Conservation (phyloP, 1,139 yeast genomes). For the Debaryomyces subglobosus region DNA sequence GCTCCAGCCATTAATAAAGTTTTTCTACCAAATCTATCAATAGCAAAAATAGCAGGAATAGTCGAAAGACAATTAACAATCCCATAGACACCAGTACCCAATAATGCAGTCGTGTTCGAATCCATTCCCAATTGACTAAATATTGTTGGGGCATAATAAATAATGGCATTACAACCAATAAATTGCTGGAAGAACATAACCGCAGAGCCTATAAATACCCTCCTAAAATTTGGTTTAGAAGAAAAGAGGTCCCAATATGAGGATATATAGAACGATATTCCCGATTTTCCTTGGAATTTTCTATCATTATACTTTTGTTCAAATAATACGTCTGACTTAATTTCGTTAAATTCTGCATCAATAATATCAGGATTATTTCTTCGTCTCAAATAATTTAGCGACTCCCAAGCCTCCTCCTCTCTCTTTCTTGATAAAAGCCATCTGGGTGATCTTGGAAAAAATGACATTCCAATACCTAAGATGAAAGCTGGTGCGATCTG, state of each 20-base stretch:
- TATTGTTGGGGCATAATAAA: slow-evolving; percentile 58
- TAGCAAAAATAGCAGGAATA: slow-evolving; percentile 52
- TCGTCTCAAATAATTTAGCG: slow-evolving; percentile 10
- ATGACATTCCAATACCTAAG: slow-evolving; percentile 3
- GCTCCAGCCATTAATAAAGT: slow-evolving; percentile 17
- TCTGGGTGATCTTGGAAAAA: slow-evolving; percentile 50
- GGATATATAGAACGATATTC: slow-evolving; percentile 1
- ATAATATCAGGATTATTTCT: slow-evolving; percentile 18
- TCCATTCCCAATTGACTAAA: slow-evolving; percentile 21
- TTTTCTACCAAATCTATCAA: slow-evolving; percentile 19
- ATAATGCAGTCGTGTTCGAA: slow-evolving; percentile 22
- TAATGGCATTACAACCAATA: slow-evolving; percentile 72
- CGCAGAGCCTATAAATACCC: slow-evolving; percentile 64
- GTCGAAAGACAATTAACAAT: slow-evolving; percentile 55
- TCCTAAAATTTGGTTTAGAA: slow-evolving; percentile 23
- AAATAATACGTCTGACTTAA: slow-evolving; percentile 23
- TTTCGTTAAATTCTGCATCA: slow-evolving; percentile 23
- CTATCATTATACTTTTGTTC: slow-evolving; percentile 16
- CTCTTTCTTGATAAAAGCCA: slow-evolving; percentile 46
- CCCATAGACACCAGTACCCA: slow-evolving; percentile 56
- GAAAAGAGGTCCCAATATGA: slow-evolving; percentile 18
- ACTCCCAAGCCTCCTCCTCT: slow-evolving; percentile 44
- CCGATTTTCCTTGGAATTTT: slow-evolving; percentile 4
- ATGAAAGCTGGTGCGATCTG: slow-evolving; percentile 14
- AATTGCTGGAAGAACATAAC: slow-evolving; percentile 71